These are phyloP conservation scores for Brassica napus DNA, from an alignment of 345 rosid species.

Conservation along the genomic window Da-Ae NC_063446.1:14821001-14821500, in stretches of 20 bases:
- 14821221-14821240: constrained; percentile 94
- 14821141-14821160: constrained; percentile 50
- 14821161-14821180: constrained; percentile 78
- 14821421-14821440: constrained; percentile 97
- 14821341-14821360: constrained; percentile 84
- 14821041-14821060: constrained; percentile 56
- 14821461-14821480: too few relatives aligned
- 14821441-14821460: constrained; percentile 86
- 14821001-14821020: background rate
- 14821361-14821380: constrained; percentile 96
- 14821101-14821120: constrained; percentile 77
- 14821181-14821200: constrained; percentile 95
- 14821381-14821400: constrained; percentile 87
- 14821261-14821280: background rate
- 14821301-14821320: constrained; percentile 53
- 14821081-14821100: constrained; percentile 89
- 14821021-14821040: background rate
- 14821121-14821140: constrained; percentile 78
- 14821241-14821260: background rate
- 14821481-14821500: too few relatives aligned
- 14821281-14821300: background rate
- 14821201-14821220: constrained; percentile 93
- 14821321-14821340: constrained; percentile 90
- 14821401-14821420: constrained; percentile 83
- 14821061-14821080: constrained; percentile 90